Evolutionary conservation across 305 asterid genomes (phyloP).

Genomic region (Fraxinus sp.): DNA sequence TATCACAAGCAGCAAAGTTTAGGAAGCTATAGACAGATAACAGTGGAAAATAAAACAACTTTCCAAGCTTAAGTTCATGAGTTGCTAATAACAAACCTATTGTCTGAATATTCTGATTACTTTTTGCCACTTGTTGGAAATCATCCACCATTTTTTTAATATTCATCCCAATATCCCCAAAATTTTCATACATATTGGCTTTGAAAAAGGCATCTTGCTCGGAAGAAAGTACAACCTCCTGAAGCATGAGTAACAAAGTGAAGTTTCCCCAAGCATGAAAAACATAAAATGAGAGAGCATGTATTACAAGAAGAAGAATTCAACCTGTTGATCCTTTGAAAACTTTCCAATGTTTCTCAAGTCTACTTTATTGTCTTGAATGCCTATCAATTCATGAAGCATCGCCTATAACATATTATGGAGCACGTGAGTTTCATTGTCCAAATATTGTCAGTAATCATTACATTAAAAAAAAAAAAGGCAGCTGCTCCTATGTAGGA

Average conservation of each 20-base stretch:
- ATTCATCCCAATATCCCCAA: slow-evolving; percentile 98
- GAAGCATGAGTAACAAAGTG: slow-evolving; percentile 28
- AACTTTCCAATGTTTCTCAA: slow-evolving; percentile 62
- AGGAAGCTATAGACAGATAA: slow-evolving; percentile 21
- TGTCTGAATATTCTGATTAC: slow-evolving; percentile 97
- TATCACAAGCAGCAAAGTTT: slow-evolving; percentile 12
- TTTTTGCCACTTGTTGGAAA: slow-evolving; percentile 88
- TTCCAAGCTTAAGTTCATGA: slow-evolving; percentile 19
- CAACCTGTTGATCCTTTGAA: slow-evolving; percentile 87
- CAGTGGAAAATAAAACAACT: slow-evolving; percentile 11
- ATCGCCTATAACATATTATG: slow-evolving; percentile 61
- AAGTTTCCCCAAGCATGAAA: slow-evolving; percentile 23
- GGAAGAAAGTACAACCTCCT: slow-evolving; percentile 96
- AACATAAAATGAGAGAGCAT: slow-evolving; percentile 20
- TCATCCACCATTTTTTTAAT: slow-evolving; percentile 93
- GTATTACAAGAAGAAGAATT: slow-evolving; percentile 21
- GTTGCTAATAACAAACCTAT: slow-evolving; percentile 59
- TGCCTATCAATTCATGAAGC: slow-evolving; percentile 95
- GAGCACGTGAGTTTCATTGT: slow-evolving; percentile 20
- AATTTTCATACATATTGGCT: slow-evolving; percentile 87
- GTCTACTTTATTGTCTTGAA: slow-evolving; percentile 91
- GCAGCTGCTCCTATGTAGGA: slow-evolving; percentile 4
- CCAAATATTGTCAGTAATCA: neutral
- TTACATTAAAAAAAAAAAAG: neutral
- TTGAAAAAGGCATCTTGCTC: slow-evolving; percentile 97